Base-by-base conservation (phyloP, 495 filamentous ascomycete genomes). In the Penicillium waksmanii region DNA sequence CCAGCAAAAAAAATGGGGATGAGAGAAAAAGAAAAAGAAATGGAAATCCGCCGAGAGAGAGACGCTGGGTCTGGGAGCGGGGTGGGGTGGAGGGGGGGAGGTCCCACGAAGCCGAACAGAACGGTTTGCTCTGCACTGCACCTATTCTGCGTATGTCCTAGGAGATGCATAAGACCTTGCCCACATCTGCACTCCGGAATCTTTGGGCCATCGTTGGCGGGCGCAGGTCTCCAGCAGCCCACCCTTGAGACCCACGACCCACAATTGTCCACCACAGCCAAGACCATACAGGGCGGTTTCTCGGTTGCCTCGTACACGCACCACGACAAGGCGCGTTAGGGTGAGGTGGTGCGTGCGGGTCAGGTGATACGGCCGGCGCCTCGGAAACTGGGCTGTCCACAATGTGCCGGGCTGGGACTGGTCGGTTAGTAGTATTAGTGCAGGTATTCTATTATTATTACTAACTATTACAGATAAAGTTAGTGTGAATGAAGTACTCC, bases 151-250 rank as follows among this genome's bases (percentile, higher is more conserved):
- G 36, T 38, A 5, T 2, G 36, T 38, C 49, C 40, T 46, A 13
- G 55, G 27, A 40, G 56, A 48, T 67, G 58, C 56, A 61, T 53
- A 57, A 61, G 52, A 23, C 56, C 33, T 25, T n/a, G 52, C 15
- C 60, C 60, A 62, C 55, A 55, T 55, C 57, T 58, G 58, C 48
- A 61, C 58, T 56, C 52, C 53, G 53, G 56, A 59, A 40, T 54
- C 51, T 50, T 49, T 35, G 51, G 38, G 27, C 27, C 54, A 42
- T 56, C 57, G 58, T 55, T 60, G 52, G 58, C 6, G 52, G 46
- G 15, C 43, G 43, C 54, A 21, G 8, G 53, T 60, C 52, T 55
- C 58, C 51, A 60, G 52, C 38, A 48, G 33, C 54, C 54, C 54
- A 36, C 44, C 31, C 23, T 23, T 23, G 23, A 23, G 23, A 23